Conservation (phyloP, 139 green algal genomes). For the Cymbomonas tetramitiformis region DNA sequence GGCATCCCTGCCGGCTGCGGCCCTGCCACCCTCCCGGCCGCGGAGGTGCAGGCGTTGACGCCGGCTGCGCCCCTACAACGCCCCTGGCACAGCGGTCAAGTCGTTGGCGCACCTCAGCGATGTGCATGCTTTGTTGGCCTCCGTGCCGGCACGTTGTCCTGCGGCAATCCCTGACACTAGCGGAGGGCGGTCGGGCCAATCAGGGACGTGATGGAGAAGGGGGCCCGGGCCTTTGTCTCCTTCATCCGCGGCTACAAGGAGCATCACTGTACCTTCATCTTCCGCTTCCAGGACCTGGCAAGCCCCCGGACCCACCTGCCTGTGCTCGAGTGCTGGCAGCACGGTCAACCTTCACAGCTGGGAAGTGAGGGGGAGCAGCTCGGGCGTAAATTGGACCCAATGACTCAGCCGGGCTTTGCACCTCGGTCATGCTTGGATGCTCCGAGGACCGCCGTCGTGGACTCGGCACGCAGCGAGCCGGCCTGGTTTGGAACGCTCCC, state of each 20-base stretch:
- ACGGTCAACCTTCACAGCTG: not conserved
- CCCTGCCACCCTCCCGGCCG: too few species aligned
- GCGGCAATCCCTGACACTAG: too few species aligned
- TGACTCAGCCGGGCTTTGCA: too few species aligned
- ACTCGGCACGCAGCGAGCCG: too few species aligned
- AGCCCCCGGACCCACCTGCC: not conserved
- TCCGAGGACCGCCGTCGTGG: too few species aligned
- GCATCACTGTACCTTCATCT: conserved; percentile 88
- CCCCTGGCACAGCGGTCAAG: not conserved
- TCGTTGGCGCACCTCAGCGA: not conserved
- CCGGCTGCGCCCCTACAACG: not conserved
- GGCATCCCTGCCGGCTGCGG: too few species aligned
- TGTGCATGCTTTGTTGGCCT: not conserved
- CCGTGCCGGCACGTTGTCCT: too few species aligned
- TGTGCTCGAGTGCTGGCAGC: not conserved
- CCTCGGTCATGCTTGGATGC: too few species aligned
- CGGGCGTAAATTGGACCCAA: too few species aligned
- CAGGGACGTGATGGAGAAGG: conserved; percentile 81
- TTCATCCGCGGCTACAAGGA: conserved; percentile 92
- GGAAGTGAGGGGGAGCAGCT: too few species aligned
- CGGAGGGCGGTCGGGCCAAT: conserved; percentile 36
- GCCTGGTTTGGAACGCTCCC: too few species aligned
- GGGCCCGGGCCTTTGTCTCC: conserved; percentile 72
- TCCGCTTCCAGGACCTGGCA: conserved; percentile 36
- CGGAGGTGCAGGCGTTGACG: not conserved